Evolutionary conservation across 345 rosid genomes (phyloP).

Genomic region (Moringa oleifera): DNA sequence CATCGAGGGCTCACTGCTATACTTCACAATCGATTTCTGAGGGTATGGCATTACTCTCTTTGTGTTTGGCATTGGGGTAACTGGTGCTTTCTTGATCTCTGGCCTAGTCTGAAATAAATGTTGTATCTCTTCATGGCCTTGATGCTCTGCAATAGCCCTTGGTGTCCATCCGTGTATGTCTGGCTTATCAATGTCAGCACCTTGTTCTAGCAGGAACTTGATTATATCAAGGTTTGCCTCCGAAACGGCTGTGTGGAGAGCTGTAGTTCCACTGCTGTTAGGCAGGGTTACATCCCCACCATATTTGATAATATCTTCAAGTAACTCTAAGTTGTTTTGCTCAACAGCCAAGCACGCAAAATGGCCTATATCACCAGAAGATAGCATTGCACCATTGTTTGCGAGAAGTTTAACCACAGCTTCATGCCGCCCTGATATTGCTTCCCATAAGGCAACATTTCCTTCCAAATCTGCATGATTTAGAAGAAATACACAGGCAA

Average conservation of each 20-base stretch:
- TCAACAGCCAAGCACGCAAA: slow-evolving; percentile 53
- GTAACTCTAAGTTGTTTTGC: slow-evolving; percentile 49
- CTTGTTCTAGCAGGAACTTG: slow-evolving; percentile 53
- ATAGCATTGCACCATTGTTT: slow-evolving; percentile 58
- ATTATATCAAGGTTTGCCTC: slow-evolving; percentile 62
- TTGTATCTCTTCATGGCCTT: slow-evolving; percentile 70
- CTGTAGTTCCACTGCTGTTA: slow-evolving; percentile 42
- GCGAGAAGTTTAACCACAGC: slow-evolving; percentile 39
- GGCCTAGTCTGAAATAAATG: slow-evolving; percentile 26
- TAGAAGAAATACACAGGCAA: neutral
- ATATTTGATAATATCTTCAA: slow-evolving; percentile 38
- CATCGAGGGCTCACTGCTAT: slow-evolving; percentile 56
- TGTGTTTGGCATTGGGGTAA: slow-evolving; percentile 11
- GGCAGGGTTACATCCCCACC: slow-evolving; percentile 63
- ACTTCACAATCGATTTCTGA: slow-evolving; percentile 39
- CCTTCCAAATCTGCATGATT: slow-evolving; percentile 67
- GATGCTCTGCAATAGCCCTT: slow-evolving; percentile 63
- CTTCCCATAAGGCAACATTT: slow-evolving; percentile 83
- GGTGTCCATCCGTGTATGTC: slow-evolving; percentile 78
- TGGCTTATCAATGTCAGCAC: slow-evolving; percentile 52
- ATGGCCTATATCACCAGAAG: slow-evolving; percentile 46
- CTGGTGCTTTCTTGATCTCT: slow-evolving; percentile 5
- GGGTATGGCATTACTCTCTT: slow-evolving; percentile 12
- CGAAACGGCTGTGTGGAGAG: slow-evolving; percentile 63
- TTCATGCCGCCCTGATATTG: slow-evolving; percentile 55